Percentiles rank a stretch among this genome's conserved stretches.
phyloP scores from a whole-genome alignment of 257 asterid species.

The Solanum bulbocastanum region DNA sequence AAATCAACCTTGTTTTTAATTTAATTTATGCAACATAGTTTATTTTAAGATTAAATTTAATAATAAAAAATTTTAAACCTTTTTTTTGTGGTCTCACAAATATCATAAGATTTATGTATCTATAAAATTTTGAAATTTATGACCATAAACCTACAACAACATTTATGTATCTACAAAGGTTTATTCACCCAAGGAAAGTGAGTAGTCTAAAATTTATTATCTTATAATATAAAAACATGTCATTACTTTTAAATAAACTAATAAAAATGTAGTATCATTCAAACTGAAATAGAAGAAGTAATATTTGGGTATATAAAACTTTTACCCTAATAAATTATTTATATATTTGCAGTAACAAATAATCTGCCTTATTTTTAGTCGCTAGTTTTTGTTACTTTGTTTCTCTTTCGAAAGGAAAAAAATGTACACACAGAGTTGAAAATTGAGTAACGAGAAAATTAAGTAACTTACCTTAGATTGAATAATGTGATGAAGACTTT shows the following conservation, averaged over 20 bases:
- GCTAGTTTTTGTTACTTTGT: not conserved
- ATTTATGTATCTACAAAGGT: not conserved
- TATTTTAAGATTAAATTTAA: not conserved
- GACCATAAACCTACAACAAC: not conserved
- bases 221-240: not conserved
- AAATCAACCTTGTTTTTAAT: not conserved
- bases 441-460: not conserved
- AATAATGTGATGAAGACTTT: conserved; percentile 1
- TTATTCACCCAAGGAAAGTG: not conserved
- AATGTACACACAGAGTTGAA: not conserved
- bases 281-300: not conserved
- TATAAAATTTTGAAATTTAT: not conserved
- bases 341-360: not conserved
- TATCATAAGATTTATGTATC: not conserved
- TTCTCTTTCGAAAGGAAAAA: not conserved
- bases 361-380: not conserved
- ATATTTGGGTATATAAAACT: not conserved
- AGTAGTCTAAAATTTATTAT: not conserved
- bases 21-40: not conserved
- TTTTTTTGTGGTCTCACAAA: not conserved
- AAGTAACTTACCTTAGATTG: not conserved
- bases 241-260: not conserved
- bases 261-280: not conserved
- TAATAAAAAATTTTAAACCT: too few species aligned
- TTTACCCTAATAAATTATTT: not conserved